These are phyloP conservation scores for Exserohilum turcica DNA, from an alignment of 2,329 filamentous ascomycete species.

Conservation along the genomic window DNA sequence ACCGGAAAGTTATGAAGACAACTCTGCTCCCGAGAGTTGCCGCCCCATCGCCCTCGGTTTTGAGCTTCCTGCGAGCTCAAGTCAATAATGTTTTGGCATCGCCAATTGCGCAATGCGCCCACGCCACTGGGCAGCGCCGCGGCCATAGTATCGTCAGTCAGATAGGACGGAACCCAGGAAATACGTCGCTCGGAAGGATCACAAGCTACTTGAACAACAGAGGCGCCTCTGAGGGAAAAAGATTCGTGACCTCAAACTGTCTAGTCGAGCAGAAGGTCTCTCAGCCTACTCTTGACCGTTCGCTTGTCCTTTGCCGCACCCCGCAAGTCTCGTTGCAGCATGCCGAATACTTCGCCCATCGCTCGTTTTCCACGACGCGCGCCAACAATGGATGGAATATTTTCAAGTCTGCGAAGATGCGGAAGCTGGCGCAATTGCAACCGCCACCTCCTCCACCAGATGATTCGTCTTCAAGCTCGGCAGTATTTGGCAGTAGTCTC, in stretches of 20 bases:
- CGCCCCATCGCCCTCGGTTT: constrained; percentile 44
- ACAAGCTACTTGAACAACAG: neutral
- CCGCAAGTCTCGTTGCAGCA: neutral
- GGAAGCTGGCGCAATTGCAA: constrained; percentile 58
- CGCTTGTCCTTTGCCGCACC: neutral
- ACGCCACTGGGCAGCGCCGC: constrained; percentile 24
- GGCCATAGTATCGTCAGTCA: constrained; percentile 17
- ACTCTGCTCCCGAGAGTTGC: constrained; percentile 38
- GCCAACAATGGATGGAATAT: constrained; percentile 30
- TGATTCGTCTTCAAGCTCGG: constrained; percentile 59
- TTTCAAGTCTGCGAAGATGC: constrained; percentile 37
- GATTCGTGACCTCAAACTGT: constrained; percentile 12
- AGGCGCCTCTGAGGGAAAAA: constrained; percentile 2
- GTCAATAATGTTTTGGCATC: constrained; percentile 38
- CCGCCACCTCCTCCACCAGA: constrained; percentile 62
- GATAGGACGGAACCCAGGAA: neutral
- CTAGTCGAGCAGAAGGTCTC: constrained; percentile 1
- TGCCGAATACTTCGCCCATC: neutral
- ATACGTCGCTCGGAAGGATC: constrained; percentile 3
- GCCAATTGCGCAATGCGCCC: constrained; percentile 30
- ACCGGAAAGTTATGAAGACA: constrained; percentile 46
- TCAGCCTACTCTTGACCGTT: constrained; percentile 3
- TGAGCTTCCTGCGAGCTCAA: constrained; percentile 47
- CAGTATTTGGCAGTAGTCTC: constrained; percentile 52
- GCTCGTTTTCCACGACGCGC: constrained; percentile 16